phyloP scores from a whole-genome alignment of 140 eudicot species.

The Ambrosia hybrid region DNA sequence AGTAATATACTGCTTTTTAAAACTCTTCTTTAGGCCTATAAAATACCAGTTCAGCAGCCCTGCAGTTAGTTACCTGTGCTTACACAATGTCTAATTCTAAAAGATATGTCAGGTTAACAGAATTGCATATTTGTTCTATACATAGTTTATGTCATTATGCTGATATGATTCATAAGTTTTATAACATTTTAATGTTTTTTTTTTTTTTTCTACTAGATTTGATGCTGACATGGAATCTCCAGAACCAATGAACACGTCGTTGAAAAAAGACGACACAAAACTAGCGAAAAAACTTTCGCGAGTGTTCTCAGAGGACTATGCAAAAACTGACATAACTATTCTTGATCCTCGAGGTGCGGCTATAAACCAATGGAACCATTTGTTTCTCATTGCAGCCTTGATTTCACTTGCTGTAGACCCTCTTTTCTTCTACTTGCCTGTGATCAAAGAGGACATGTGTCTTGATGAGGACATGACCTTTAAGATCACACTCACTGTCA shows the following conservation, averaged over 20 bases:
- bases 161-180: too few relatives aligned
- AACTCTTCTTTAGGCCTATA: constrained; percentile 18
- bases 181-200: too few relatives aligned
- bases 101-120: constrained; percentile 25
- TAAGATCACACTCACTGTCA: constrained; percentile 56
- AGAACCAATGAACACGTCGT: constrained; percentile 1
- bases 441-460: constrained; percentile 45
- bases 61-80: background rate
- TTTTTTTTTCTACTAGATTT: constrained; percentile 22
- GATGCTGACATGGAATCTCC: constrained; percentile 44
- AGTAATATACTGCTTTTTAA: background rate
- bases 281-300: constrained; percentile 57
- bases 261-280: constrained; percentile 19
- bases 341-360: constrained; percentile 64
- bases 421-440: constrained; percentile 76
- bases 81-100: constrained; percentile 21
- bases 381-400: constrained; percentile 55
- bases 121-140: too few relatives aligned
- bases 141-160: too few relatives aligned
- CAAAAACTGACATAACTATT: constrained; percentile 37
- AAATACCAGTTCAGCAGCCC: background rate
- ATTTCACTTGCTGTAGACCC: constrained; percentile 79
- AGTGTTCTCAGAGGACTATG: constrained; percentile 78
- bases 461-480: constrained; percentile 45
- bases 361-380: constrained; percentile 57